A percentile compares a stretch with the other conserved stretches of the same genome.
Conservation (phyloP, 495 filamentous ascomycete genomes). For the Xanthoparmelia taractica region DNA sequence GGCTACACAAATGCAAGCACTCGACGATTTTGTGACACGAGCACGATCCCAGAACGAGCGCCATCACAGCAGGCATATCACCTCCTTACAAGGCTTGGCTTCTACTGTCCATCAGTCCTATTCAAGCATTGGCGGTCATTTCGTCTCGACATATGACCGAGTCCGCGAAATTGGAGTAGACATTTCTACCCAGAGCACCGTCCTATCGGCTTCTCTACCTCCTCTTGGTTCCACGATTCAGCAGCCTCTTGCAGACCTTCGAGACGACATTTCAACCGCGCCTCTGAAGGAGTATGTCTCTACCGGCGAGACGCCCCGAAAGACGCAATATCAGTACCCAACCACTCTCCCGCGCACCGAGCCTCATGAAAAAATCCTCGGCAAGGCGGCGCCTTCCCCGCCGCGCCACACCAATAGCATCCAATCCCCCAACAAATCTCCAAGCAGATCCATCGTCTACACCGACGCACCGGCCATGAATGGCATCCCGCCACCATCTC, state of each 20-base stretch:
- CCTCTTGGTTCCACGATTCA: conserved; percentile 54
- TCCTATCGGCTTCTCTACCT: conserved; percentile 47
- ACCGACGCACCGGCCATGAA: conserved; percentile 17
- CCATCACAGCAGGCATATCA: conserved; percentile 60
- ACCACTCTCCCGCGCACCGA: conserved; percentile 69
- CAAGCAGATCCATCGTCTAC: conserved; percentile 32
- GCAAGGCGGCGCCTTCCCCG: conserved; percentile 35
- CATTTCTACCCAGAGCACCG: conserved; percentile 46
- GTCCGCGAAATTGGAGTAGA: conserved; percentile 57
- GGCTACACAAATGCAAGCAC: conserved; percentile 72
- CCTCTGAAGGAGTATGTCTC: conserved; percentile 67
- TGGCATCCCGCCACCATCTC: conserved; percentile 11
- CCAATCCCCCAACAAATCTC: conserved; percentile 29
- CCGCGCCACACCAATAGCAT: not conserved
- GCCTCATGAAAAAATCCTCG: conserved; percentile 58
- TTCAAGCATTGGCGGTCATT: conserved; percentile 54
- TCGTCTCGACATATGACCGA: conserved; percentile 53
- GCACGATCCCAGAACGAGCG: conserved; percentile 72
- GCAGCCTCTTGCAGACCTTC: conserved; percentile 60
- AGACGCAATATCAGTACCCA: conserved; percentile 66
- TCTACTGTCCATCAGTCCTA: conserved; percentile 63
- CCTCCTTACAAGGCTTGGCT: conserved; percentile 53
- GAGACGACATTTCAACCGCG: conserved; percentile 52
- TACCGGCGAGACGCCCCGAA: conserved; percentile 81
- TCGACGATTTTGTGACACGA: conserved; percentile 84